Percentiles rank a stretch among this genome's conserved stretches.
Conservation (phyloP, 495 filamentous ascomycete species). For the Aspergillus steynii region DNA sequence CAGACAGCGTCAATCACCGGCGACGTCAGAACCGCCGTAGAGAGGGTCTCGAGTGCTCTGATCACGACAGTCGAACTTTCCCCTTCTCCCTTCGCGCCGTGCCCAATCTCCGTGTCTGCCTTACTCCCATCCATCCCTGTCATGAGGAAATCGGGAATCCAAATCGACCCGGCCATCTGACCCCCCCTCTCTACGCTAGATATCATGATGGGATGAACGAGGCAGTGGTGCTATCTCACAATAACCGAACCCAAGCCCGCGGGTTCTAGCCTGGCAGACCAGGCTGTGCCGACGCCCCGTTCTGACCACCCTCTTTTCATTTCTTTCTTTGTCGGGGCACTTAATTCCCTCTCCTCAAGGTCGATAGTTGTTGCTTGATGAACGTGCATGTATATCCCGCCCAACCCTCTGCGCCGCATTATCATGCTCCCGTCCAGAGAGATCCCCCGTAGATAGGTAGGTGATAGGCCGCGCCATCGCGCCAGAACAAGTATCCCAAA, state of each 20-base stretch:
- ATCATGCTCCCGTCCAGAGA: neutral
- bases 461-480: neutral
- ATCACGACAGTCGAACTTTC: neutral
- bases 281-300: conserved; percentile 11
- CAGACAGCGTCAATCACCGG: neutral
- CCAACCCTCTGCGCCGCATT: neutral
- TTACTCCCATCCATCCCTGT: conserved; percentile 11
- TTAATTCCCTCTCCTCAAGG: neutral
- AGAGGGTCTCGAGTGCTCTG: neutral
- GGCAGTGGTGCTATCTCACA: neutral
- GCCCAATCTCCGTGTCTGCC: conserved; percentile 12
- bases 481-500: neutral
- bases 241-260: neutral
- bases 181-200: neutral
- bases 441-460: neutral
- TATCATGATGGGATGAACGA: neutral
- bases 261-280: conserved; percentile 5
- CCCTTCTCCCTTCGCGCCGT: neutral
- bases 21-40: neutral
- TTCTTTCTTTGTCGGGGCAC: neutral
- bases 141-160: neutral
- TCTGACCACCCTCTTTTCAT: conserved; percentile 15
- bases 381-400: neutral
- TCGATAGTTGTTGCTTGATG: neutral
- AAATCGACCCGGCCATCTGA: neutral